Evolutionary conservation across 1,139 yeast species (phyloP), one percentile per base, ranked within the genome.

Genomic region (Keqinozyma sinolaborantium): DNA sequence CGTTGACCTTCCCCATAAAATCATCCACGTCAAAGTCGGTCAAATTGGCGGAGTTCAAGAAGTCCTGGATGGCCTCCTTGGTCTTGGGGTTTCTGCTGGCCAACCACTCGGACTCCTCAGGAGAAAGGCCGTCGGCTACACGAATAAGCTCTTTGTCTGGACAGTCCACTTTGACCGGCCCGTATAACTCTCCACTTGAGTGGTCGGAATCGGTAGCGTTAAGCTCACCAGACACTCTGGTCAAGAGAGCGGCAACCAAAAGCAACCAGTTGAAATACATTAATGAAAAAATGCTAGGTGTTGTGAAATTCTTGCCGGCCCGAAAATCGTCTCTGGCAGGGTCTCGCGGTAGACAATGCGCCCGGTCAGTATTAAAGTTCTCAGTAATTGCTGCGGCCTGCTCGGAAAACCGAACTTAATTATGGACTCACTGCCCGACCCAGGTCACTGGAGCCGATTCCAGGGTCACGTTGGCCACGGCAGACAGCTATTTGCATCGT

Each of bases 141-240:
- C 64, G 39, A 3, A 54, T 33, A 2, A 56, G 33, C 7, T 42
- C 40, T 16, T 44, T 40, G 28, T 49, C 48, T 0, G 87, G 87
- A 51, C 92, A 83, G 0, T 69, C 57, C 8, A 79, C 76, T 18
- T 58, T 55, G 1, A 75, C 81, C 3, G 95, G 95, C 1, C 85
- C 85, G 47, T 83, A 83, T 1, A 79, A 70, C 31, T 77, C 73
- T 0, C 21, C 21, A 18, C 10, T 10, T 7, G 21, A 18, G 21
- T 18, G 9, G 10, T 18, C 21, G 21, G 9, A 7, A 18, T 18
- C 21, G 10, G 7, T 10, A 18, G 21, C 21, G n/a, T n/a, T n/a
- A n/a, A n/a, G n/a, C n/a, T n/a, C n/a, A n/a, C n/a, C n/a, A n/a
- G n/a, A n/a, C n/a, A n/a, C n/a, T n/a, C n/a, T n/a, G n/a, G n/a